Evolutionary conservation across 192 early-diverging fungal species (phyloP), one percentile per base, ranked within the genome.

Genomic region (Coemansia sp.): DNA sequence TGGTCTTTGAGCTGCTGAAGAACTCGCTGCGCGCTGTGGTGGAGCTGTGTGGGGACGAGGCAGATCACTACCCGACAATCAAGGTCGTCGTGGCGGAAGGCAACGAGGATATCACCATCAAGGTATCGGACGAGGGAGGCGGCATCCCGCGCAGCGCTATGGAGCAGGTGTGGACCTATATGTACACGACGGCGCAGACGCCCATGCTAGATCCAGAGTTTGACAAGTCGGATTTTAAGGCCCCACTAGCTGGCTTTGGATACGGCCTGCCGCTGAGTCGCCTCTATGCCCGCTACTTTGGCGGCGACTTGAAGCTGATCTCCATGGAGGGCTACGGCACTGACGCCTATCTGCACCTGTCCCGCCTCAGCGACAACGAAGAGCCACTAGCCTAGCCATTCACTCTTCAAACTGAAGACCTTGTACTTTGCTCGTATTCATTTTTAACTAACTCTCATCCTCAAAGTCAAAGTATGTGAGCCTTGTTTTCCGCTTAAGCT

Each of bases 1-100:
- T 96, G 93, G 64, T 97, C 18, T 99, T 99, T 84, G 96, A 99
- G 86, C 83, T 99, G 45, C 82, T 99, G 56, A 99, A 99, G 80
- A 99, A 99, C 83, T 93, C 91, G 24, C 84, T 99, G 61, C 89
- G 96, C 34, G 96, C 96, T 11, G 89, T 95, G 5, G 94, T 99
- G 33, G 96, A 99, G 81, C 84, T 88, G 58, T 91, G 89, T 75
- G 94, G 93, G 33, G 83, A 86, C 58, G 93, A 95, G 56, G 83
- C 83, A 33, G 93, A 95, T 26, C 84, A 87, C 39, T 98, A 91
- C 76, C 96, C 96, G 39, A 87, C 92, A n/a, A 94, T 98, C 73
- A 95, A 93, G 74, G 79, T 99, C 7, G 91, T 99, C 24, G 90
- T 98, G 60, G 89, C 89, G 21, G 88, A 89, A 74, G 91, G 91